Percentiles rank a stretch among this genome's conserved stretches.
Evolutionary conservation across 371 early-diverging fungal species (phyloP).

Genomic region (Furculomyces boomerangus): DNA sequence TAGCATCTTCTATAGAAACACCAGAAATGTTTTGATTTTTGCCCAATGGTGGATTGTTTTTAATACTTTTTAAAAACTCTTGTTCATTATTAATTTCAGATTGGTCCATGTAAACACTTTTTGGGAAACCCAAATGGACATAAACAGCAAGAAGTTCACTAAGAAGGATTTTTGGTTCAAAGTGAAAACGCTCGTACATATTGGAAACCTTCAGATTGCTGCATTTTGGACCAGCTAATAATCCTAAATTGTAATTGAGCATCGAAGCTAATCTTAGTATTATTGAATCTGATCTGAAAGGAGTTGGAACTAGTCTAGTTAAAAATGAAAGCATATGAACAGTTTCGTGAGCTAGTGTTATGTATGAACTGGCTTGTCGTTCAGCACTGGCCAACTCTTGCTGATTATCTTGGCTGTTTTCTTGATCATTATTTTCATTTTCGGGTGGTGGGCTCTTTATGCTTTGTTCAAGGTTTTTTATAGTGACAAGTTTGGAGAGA

Average conservation of each 20-base stretch:
- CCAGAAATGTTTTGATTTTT: no score
- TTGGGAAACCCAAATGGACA: slow-evolving; percentile 49
- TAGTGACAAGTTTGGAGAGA: slow-evolving; percentile 67
- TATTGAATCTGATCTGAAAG: slow-evolving; percentile 81
- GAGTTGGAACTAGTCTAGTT: slow-evolving; percentile 53
- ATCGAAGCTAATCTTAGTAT: slow-evolving; percentile 89
- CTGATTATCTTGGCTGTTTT: slow-evolving; percentile 21
- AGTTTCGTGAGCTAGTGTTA: slow-evolving; percentile 80
- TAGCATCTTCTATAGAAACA: not conserved
- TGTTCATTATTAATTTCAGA: no score
- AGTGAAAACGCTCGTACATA: slow-evolving; percentile 70
- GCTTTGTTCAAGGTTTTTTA: slow-evolving; percentile 53
- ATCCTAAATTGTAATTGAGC: slow-evolving; percentile 85
- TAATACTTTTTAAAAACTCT: no score
- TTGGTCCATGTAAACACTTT: no score
- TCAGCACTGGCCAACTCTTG: slow-evolving; percentile 41
- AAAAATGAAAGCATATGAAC: slow-evolving; percentile 79
- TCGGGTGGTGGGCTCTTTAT: slow-evolving; percentile 7
- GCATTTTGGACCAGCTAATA: slow-evolving; percentile 88
- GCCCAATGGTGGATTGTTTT: no score
- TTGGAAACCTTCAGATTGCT: slow-evolving; percentile 77
- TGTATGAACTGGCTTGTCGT: slow-evolving; percentile 69
- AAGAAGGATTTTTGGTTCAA: slow-evolving; percentile 75
- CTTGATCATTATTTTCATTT: slow-evolving; percentile 22
- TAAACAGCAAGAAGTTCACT: slow-evolving; percentile 76